Evolutionary conservation across 371 early-diverging fungal species (phyloP).

Genomic region (Saksenaea oblongispora): DNA sequence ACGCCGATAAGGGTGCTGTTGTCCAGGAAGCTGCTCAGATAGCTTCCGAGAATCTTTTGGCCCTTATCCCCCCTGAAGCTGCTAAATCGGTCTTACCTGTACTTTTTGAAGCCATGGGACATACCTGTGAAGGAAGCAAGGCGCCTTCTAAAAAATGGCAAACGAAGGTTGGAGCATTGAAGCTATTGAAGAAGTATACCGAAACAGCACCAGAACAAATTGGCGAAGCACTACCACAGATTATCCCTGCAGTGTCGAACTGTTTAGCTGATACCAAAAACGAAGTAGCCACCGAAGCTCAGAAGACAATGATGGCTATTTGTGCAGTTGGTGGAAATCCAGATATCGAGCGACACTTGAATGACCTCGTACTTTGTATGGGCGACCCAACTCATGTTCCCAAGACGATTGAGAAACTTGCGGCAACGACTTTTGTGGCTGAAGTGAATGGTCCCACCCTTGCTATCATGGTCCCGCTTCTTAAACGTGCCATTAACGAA

Average conservation of each 20-base stretch:
- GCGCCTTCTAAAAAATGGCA: constrained; percentile 78
- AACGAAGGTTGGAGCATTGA: constrained; percentile 69
- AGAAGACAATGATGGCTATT: constrained; percentile 64
- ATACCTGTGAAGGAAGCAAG: constrained; percentile 6
- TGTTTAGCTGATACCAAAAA: constrained; percentile 74
- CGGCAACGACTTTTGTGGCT: constrained; percentile 79
- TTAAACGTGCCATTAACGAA: constrained; percentile 65
- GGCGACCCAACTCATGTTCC: constrained; percentile 72
- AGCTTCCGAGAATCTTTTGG: constrained; percentile 57
- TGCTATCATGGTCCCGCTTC: constrained; percentile 75
- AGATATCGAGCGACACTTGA: constrained; percentile 71
- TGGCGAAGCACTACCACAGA: constrained; percentile 64
- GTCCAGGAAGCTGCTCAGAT: constrained; percentile 76
- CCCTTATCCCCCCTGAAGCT: constrained; percentile 59
- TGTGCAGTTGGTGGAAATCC: constrained; percentile 78
- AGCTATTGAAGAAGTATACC: constrained; percentile 57
- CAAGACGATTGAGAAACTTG: constrained; percentile 69
- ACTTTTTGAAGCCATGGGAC: constrained; percentile 61
- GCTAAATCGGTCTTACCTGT: constrained; percentile 59
- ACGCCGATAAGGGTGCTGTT: constrained; percentile 72
- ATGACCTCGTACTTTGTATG: constrained; percentile 73
- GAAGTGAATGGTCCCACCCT: constrained; percentile 79
- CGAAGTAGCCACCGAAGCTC: constrained; percentile 55
- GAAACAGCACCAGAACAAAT: constrained; percentile 65
- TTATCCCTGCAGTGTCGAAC: constrained; percentile 73